Percentiles rank a stretch among this genome's conserved stretches.
Conservation (phyloP, 805 yeast genomes). For the Torulaspora indica region DNA sequence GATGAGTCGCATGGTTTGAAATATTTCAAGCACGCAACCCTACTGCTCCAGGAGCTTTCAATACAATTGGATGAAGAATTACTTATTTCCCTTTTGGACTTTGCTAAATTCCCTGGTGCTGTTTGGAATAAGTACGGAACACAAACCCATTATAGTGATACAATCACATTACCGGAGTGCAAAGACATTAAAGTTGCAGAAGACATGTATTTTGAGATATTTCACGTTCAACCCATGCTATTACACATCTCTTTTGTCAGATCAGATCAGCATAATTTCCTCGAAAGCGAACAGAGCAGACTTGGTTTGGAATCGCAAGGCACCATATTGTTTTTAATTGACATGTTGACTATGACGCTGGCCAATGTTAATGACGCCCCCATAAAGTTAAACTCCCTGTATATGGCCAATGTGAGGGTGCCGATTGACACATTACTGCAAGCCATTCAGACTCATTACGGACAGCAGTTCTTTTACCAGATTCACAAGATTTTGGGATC, state of each 20-base stretch:
- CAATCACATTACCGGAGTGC: constrained; percentile 68
- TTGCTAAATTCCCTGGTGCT: constrained; percentile 76
- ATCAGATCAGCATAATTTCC: constrained; percentile 69
- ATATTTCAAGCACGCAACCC: constrained; percentile 86
- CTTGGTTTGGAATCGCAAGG: constrained; percentile 40
- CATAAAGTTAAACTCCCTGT: constrained; percentile 76
- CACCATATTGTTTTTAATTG: constrained; percentile 69
- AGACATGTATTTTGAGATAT: constrained; percentile 86
- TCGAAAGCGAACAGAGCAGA: constrained; percentile 44
- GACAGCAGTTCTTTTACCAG: constrained; percentile 88
- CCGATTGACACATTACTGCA: constrained; percentile 70
- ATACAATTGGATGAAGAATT: constrained; percentile 93
- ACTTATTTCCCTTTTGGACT: constrained; percentile 73
- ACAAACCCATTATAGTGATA: constrained; percentile 56
- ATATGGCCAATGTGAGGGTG: constrained; percentile 84
- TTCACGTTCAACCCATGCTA: constrained; percentile 88
- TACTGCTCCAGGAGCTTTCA: constrained; percentile 84
- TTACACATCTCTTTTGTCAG: constrained; percentile 86
- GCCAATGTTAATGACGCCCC: constrained; percentile 98
- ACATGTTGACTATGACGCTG: constrained; percentile 90
- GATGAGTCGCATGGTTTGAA: constrained; percentile 88
- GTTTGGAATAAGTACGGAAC: constrained; percentile 53
- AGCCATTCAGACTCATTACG: constrained; percentile 76
- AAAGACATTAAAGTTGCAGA: constrained; percentile 48
- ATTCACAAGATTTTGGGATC: constrained; percentile 90